Evolutionary conservation across 2,329 filamentous ascomycete genomes (phyloP).

Genomic region (Magnaporthales sp.): DNA sequence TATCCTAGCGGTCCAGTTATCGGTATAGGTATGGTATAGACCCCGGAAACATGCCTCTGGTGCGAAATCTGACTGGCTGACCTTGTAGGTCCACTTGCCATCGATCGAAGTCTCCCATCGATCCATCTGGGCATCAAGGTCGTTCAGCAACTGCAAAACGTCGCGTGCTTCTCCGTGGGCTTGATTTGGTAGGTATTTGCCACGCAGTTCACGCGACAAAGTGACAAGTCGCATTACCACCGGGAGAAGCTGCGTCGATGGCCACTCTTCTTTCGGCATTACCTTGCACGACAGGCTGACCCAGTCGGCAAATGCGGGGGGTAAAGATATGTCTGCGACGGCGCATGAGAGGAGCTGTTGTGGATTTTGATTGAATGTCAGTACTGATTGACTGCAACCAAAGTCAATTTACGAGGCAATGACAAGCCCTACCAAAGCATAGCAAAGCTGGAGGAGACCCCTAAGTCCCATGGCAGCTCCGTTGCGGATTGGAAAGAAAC

Average conservation of each 20-base stretch:
- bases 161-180: conserved; percentile 17
- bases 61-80: conserved; percentile 23
- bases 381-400: not conserved
- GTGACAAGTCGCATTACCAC: conserved; percentile 31
- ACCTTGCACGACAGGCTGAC: conserved; percentile 27
- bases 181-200: conserved; percentile 27
- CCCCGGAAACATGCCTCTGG: conserved; percentile 37
- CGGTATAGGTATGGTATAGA: conserved; percentile 45
- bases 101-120: conserved; percentile 26
- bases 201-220: conserved; percentile 25
- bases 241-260: conserved; percentile 29
- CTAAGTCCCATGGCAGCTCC: conserved; percentile 35
- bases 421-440: conserved; percentile 37
- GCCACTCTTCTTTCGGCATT: conserved; percentile 25
- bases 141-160: conserved; percentile 28
- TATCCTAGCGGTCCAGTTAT: conserved; percentile 43
- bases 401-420: not conserved
- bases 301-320: conserved; percentile 33
- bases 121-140: conserved; percentile 29
- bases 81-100: conserved; percentile 27
- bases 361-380: not conserved
- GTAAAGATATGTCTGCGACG: conserved; percentile 28
- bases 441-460: conserved; percentile 46
- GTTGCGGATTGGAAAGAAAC: conserved; percentile 28
- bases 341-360: conserved; percentile 33